A percentile compares a stretch with the other conserved stretches of the same genome.
Conservation (phyloP, 306 rosid genomes). For the Astragalus membranaceus region DNA sequence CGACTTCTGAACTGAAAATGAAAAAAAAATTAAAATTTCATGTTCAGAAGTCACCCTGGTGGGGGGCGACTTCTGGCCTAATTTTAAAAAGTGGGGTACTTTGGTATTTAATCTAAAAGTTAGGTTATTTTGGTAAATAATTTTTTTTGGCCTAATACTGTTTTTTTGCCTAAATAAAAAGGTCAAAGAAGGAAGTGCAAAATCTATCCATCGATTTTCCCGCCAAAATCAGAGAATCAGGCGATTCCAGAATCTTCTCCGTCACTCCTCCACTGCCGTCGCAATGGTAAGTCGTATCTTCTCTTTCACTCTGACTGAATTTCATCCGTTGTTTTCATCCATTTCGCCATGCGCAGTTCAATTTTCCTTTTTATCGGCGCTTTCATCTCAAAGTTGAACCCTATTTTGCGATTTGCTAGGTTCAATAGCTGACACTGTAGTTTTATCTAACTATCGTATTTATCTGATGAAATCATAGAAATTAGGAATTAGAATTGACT, state of each 20-base stretch:
- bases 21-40: too few species aligned
- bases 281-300: constrained; percentile 20
- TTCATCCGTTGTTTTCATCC: not conserved
- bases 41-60: too few species aligned
- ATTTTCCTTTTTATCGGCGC: not conserved
- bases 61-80: too few species aligned
- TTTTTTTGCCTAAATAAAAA: too few species aligned
- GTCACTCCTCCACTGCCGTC: not conserved
- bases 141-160: too few species aligned
- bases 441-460: not conserved
- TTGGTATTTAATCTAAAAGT: too few species aligned
- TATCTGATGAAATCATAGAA: not conserved
- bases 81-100: too few species aligned
- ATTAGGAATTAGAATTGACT: not conserved
- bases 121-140: too few species aligned
- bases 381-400: not conserved
- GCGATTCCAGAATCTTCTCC: constrained; percentile 19
- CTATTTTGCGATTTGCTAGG: not conserved
- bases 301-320: not conserved
- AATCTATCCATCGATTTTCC: constrained; percentile 7
- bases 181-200: not conserved
- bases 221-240: constrained; percentile 28
- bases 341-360: not conserved
- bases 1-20: too few species aligned
- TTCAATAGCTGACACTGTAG: not conserved